Base-by-base conservation (phyloP, 208 protist genomes). In the Crithidia fasciculata region DNA sequence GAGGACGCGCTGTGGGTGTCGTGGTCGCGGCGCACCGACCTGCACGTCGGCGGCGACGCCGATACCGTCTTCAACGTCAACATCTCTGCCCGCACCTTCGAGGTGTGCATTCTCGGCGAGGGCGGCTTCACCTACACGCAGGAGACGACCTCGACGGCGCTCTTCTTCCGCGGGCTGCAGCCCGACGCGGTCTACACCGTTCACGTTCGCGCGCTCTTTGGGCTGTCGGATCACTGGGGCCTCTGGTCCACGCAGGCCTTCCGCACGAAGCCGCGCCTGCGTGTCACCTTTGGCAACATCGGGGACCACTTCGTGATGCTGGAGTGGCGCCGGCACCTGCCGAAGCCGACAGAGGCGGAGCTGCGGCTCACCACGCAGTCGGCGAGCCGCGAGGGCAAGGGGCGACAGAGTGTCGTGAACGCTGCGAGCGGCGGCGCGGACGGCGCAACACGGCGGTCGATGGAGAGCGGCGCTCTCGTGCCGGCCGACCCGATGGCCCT, bases 231-330 rank as follows among this genome's bases (percentile, higher is more conserved):
- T 52, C 73, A 92, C 60, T 97, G 92, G 91, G 94, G 94, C 19
- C 72, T 93, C 62, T 98, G 94, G 94, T 89, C 92, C 37, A 76
- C 85, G 37, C 81, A 81, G 56, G 65, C 82, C 13, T 96, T 98
- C 81, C 94, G 90, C 55, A 97, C 92, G 13, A 84, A 93, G 69
- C 84, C 89, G 39, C 84, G 81, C 28, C 62, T 96, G 73, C 89
- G 90, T 63, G 85, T 95, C 44, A 94, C 89, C 16, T 96, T 96
- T 66, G 89, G 90, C 56, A 98, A 88, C 74, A 95, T 96, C 56
- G 94, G 94, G 41, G 94, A 98, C 76, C 92, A 98, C 72, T 98
- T 98, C 74, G 94, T 87, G 16, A 81, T 96, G 73, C 83, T 98
- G 18, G 88, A 97, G 76, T 98, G 94, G 92, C 88, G 91, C 56